Evolutionary conservation across 176 grass and related monocot species (phyloP).

Genomic region (Dactylis glomerata): DNA sequence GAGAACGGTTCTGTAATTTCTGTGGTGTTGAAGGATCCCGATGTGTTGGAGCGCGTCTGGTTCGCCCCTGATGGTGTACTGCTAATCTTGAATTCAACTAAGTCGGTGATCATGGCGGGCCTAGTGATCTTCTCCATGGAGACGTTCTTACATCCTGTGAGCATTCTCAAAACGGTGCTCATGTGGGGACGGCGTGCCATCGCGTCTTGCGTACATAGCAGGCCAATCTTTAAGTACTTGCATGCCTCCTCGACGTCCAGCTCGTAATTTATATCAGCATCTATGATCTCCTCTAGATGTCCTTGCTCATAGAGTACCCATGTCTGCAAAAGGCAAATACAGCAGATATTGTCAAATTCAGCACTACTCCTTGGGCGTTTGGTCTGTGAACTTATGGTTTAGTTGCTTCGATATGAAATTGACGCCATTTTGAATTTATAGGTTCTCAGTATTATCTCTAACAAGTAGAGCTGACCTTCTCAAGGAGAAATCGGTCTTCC

Average conservation of each 20-base stretch:
- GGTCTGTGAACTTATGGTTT: background rate
- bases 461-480: conserved; percentile 49
- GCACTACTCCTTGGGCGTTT: background rate
- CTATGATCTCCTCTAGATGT: conserved; percentile 52
- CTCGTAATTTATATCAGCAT: conserved; percentile 49
- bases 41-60: background rate
- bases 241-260: conserved; percentile 59
- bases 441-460: background rate
- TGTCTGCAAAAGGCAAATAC: conserved; percentile 44
- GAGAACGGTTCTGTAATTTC: conserved; percentile 30
- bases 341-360: conserved; percentile 11
- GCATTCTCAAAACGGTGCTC: conserved; percentile 53
- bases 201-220: conserved; percentile 81
- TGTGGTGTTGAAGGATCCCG: conserved; percentile 38
- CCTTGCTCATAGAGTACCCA: conserved; percentile 54
- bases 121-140: conserved; percentile 46
- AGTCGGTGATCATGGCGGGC: conserved; percentile 70
- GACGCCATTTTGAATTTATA: background rate
- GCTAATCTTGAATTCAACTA: conserved; percentile 66
- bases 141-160: conserved; percentile 51
- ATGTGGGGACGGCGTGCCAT: conserved; percentile 74
- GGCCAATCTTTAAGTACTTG: conserved; percentile 61
- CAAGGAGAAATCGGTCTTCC: conserved; percentile 72
- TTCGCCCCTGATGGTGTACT: conserved; percentile 1
- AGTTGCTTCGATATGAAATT: background rate